phyloP scores from a whole-genome alignment of 1,284 basidiomycete genomes.

The Papiliotrema laurentii region DNA sequence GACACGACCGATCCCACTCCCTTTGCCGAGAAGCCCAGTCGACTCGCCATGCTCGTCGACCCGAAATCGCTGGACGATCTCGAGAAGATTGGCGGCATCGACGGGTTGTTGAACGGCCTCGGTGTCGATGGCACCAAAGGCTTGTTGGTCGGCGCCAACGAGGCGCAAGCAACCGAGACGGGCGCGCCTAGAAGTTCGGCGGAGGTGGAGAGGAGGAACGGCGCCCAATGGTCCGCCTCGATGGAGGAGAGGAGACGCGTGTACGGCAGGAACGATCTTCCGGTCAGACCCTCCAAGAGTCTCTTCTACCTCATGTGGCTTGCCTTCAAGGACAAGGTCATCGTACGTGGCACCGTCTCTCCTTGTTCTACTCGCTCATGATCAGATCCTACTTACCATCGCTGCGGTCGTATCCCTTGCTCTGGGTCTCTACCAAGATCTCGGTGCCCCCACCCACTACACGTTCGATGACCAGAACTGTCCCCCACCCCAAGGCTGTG shows the following conservation, averaged over 20 bases:
- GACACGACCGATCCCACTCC: slow-evolving; percentile 64
- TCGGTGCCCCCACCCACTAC: slow-evolving; percentile 62
- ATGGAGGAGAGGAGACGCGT: slow-evolving; percentile 65
- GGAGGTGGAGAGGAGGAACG: slow-evolving; percentile 34
- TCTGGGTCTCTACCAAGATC: slow-evolving; percentile 88
- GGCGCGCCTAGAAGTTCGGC: slow-evolving; percentile 20
- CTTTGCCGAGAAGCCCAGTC: slow-evolving; percentile 66
- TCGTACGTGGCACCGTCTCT: slow-evolving; percentile 54
- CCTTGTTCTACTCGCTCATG: slow-evolving; percentile 11
- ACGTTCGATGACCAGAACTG: slow-evolving; percentile 49
- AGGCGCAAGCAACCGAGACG: slow-evolving; percentile 12
- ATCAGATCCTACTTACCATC: slow-evolving; percentile 77
- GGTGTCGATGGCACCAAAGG: slow-evolving; percentile 66
- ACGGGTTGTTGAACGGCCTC: slow-evolving; percentile 65
- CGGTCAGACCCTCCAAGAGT: slow-evolving; percentile 69
- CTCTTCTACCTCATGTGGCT: slow-evolving; percentile 86
- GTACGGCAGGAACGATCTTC: slow-evolving; percentile 80
- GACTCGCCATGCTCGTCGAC: slow-evolving; percentile 81
- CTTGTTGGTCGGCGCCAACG: slow-evolving; percentile 26
- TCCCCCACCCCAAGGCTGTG: slow-evolving; percentile 52
- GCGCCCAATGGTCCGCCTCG: slow-evolving; percentile 55
- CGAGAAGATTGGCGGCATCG: slow-evolving; percentile 66
- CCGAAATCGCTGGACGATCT: slow-evolving; percentile 64
- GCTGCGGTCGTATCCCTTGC: slow-evolving; percentile 91
- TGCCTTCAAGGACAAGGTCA: slow-evolving; percentile 90